These are phyloP conservation scores for Phallus indusiatus DNA, from an alignment of 768 basidiomycete genomes.

Conservation along the genomic window DNA sequence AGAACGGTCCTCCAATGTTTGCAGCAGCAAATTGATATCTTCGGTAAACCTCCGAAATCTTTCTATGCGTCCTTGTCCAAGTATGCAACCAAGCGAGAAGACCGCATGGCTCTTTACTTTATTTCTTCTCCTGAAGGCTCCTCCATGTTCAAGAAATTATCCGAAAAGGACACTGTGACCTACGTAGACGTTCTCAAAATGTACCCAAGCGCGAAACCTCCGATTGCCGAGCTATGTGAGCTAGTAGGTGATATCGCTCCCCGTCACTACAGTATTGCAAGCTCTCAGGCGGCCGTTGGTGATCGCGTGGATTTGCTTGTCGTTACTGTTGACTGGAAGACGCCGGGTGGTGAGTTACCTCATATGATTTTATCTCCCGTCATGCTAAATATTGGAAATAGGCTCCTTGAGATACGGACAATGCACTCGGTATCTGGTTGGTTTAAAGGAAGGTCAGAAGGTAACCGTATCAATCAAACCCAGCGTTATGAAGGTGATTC, in stretches of 20 bases:
- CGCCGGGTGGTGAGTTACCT: conserved; percentile 59
- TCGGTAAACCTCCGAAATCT: conserved; percentile 91
- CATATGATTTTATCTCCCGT: background rate
- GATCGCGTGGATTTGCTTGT: conserved; percentile 90
- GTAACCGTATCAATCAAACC: conserved; percentile 98
- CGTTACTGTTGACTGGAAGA: conserved; percentile 92
- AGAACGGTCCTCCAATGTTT: conserved; percentile 92
- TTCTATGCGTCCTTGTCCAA: conserved; percentile 86
- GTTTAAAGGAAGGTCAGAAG: conserved; percentile 75
- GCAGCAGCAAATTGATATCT: conserved; percentile 94
- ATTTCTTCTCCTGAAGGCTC: conserved; percentile 89
- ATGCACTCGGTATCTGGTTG: conserved; percentile 90
- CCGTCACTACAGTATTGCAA: conserved; percentile 96
- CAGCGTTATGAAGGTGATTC: conserved; percentile 91
- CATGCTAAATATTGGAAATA: conserved; percentile 20
- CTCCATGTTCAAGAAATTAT: conserved; percentile 89
- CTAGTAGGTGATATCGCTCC: conserved; percentile 93
- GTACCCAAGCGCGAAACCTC: conserved; percentile 72
- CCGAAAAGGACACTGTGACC: conserved; percentile 89
- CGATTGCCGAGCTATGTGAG: conserved; percentile 79
- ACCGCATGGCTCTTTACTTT: conserved; percentile 77
- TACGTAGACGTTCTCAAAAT: conserved; percentile 79
- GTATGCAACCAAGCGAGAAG: conserved; percentile 58
- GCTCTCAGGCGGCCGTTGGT: conserved; percentile 90
- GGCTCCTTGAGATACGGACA: conserved; percentile 80